phyloP scores from a whole-genome alignment of 495 filamentous ascomycete genomes.

The Aspergillus sclerotiicarbonarius region DNA sequence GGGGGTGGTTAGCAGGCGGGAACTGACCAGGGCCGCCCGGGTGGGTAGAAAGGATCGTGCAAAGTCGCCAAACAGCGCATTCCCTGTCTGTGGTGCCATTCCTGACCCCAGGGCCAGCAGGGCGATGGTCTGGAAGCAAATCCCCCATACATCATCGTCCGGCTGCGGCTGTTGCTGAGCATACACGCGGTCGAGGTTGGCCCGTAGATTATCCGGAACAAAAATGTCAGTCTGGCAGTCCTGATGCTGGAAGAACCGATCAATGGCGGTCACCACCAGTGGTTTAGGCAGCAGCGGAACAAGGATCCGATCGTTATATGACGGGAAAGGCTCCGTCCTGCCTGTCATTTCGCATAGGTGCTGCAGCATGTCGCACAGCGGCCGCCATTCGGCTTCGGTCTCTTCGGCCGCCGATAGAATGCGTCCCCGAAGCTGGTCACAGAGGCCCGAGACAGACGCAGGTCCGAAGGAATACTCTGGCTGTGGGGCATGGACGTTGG shows the following conservation, averaged over 20 bases:
- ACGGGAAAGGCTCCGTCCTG: constrained; percentile 4
- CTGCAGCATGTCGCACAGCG: constrained; percentile 2
- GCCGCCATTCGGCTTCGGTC: background rate
- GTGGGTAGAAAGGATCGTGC: constrained; percentile 4
- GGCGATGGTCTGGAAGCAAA: constrained; percentile 3
- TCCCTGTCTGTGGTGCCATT: background rate
- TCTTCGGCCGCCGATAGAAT: background rate
- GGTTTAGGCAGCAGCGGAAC: background rate
- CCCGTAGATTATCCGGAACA: background rate
- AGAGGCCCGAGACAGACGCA: background rate
- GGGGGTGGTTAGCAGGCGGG: constrained; percentile 3
- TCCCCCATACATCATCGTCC: constrained; percentile 3
- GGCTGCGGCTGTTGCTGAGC: background rate
- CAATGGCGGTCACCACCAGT: background rate
- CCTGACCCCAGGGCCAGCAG: background rate
- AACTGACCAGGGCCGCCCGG: constrained; percentile 1
- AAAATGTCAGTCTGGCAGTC: constrained; percentile 5
- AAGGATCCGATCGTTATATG: background rate
- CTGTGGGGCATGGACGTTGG: background rate
- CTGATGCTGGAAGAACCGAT: background rate
- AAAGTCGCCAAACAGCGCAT: constrained; percentile 4
- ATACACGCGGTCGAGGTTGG: constrained; percentile 7
- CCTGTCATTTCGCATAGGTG: constrained; percentile 1
- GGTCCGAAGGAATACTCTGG: background rate
- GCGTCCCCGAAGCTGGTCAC: constrained; percentile 1